A percentile compares a stretch with the other conserved stretches of the same genome.
phyloP scores from a whole-genome alignment of 768 basidiomycete species.

The Boletellus ananiceps region DNA sequence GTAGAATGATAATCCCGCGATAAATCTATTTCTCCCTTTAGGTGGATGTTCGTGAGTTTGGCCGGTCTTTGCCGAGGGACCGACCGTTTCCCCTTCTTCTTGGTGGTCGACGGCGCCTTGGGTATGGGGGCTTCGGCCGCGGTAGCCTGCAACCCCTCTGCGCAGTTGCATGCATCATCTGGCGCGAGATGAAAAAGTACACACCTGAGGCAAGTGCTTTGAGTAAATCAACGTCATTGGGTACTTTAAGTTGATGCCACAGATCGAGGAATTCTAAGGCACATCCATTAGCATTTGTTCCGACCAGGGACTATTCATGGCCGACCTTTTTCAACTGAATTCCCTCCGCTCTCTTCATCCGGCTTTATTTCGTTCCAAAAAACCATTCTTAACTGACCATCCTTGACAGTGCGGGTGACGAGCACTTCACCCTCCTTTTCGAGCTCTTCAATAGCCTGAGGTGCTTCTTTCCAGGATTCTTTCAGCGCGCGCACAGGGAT shows the following conservation, averaged over 20 bases:
- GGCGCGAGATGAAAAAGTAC: slow-evolving; percentile 6
- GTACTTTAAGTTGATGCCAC: slow-evolving; percentile 82
- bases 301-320: neutral
- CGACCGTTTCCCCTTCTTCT: slow-evolving; percentile 80
- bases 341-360: slow-evolving; percentile 64
- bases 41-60: slow-evolving; percentile 84
- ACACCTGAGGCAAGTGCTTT: slow-evolving; percentile 72
- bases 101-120: slow-evolving; percentile 52
- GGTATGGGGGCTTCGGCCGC: slow-evolving; percentile 56
- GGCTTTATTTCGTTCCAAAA: slow-evolving; percentile 90
- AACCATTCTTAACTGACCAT: slow-evolving; percentile 78
- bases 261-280: slow-evolving; percentile 76
- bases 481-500: slow-evolving; percentile 80
- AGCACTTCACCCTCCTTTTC: slow-evolving; percentile 85
- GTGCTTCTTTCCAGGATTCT: slow-evolving; percentile 89
- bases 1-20: slow-evolving; percentile 58
- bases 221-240: slow-evolving; percentile 79
- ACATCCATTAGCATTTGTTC: slow-evolving; percentile 4
- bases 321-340: slow-evolving; percentile 76
- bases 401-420: slow-evolving; percentile 81
- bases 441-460: slow-evolving; percentile 80
- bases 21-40: slow-evolving; percentile 83
- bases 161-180: slow-evolving; percentile 1
- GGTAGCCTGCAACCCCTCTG: slow-evolving; percentile 80
- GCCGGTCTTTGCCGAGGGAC: slow-evolving; percentile 70